Evolutionary conservation across 1,284 basidiomycete species (phyloP).

Genomic region (Cutaneotrichosporon cutaneum): DNA sequence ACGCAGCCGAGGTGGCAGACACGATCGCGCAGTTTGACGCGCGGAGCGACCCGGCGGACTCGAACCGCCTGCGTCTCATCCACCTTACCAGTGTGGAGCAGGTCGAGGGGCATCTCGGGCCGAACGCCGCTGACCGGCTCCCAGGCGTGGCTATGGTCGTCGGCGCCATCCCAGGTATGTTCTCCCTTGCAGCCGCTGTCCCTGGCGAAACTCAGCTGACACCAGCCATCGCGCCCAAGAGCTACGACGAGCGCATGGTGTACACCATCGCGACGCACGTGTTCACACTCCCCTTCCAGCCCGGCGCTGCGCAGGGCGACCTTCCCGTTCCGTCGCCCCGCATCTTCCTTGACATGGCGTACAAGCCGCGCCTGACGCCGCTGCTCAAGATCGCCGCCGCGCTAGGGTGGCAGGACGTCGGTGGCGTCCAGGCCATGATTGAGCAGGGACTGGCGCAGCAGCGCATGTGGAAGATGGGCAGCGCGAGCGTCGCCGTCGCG

Average conservation of each 20-base stretch:
- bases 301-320: not conserved
- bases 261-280: slow-evolving; percentile 22
- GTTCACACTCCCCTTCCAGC: slow-evolving; percentile 10
- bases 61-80: slow-evolving; percentile 1
- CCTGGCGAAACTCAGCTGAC: not conserved
- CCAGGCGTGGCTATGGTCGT: slow-evolving; percentile 19
- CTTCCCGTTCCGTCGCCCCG: slow-evolving; percentile 13
- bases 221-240: slow-evolving; percentile 15
- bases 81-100: slow-evolving; percentile 1
- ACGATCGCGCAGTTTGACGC: slow-evolving; percentile 4
- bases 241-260: slow-evolving; percentile 16
- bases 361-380: slow-evolving; percentile 49
- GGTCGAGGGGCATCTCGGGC: not conserved
- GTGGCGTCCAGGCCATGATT: slow-evolving; percentile 49
- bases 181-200: too few species aligned
- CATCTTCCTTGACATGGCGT: slow-evolving; percentile 50
- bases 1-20: slow-evolving; percentile 1
- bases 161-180: slow-evolving; percentile 24
- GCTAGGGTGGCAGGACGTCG: slow-evolving; percentile 36
- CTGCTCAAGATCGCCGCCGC: slow-evolving; percentile 33
- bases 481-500: not conserved
- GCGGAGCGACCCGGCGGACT: not conserved
- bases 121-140: not conserved
- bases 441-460: slow-evolving; percentile 50
- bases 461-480: slow-evolving; percentile 10